phyloP scores from a whole-genome alignment of 192 early-diverging fungal genomes.

The Entrophospora sp. region DNA sequence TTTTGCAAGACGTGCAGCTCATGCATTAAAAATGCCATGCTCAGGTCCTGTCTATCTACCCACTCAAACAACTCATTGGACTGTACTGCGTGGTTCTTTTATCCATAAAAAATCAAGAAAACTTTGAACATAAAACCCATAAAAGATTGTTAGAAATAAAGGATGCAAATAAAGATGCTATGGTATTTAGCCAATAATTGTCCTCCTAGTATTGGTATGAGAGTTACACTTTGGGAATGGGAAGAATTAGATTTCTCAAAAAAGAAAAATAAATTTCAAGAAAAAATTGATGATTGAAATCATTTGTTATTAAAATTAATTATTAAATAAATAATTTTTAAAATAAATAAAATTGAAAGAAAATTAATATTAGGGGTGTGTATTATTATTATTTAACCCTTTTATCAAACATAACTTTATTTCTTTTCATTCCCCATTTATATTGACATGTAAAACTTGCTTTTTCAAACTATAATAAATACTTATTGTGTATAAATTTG shows the following conservation, averaged over 20 bases:
- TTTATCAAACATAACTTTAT: no score
- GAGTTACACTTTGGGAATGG: slow-evolving; percentile 63
- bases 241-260: slow-evolving; percentile 52
- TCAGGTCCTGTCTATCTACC: slow-evolving; percentile 62
- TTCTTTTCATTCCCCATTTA: no score
- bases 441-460: no score
- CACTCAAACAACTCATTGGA: slow-evolving; percentile 69
- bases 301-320: no score
- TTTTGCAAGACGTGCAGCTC: slow-evolving; percentile 78
- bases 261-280: no score
- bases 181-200: slow-evolving; percentile 72
- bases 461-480: no score
- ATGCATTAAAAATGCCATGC: slow-evolving; percentile 62
- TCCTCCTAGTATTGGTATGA: slow-evolving; percentile 81
- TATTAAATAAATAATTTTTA: no score
- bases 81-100: slow-evolving; percentile 87
- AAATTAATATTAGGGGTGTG: no score
- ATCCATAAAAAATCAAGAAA: slow-evolving; percentile 95
- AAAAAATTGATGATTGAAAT: no score
- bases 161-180: slow-evolving; percentile 65
- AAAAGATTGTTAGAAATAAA: slow-evolving; percentile 72
- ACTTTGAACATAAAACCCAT: slow-evolving; percentile 89
- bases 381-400: no score
- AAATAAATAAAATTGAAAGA: no score
- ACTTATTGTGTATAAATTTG: no score